Evolutionary conservation across 352 stramenopile species (phyloP).

Genomic region (Phytophthora constricta): DNA sequence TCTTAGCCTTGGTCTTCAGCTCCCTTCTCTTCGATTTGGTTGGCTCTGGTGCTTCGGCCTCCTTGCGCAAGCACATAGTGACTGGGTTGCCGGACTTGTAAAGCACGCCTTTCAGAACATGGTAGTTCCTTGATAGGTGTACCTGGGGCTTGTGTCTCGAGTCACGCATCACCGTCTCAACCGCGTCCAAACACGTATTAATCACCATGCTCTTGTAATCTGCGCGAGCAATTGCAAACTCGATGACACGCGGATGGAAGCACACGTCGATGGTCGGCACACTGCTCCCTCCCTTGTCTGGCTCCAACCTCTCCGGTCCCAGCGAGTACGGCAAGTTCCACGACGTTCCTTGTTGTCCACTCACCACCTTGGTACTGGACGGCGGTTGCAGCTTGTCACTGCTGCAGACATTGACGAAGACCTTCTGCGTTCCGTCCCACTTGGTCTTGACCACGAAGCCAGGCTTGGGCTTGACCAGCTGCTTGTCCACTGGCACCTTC

Average conservation of each 20-base stretch:
- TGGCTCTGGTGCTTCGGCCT: conserved; percentile 14
- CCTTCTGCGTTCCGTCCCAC: conserved; percentile 58
- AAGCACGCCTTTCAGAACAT: conserved; percentile 84
- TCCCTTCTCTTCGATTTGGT: conserved; percentile 5
- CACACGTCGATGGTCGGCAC: conserved; percentile 92
- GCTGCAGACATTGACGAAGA: conserved; percentile 95
- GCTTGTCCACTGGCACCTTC: conserved; percentile 87
- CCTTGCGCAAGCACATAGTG: conserved; percentile 71
- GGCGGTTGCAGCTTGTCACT: conserved; percentile 85
- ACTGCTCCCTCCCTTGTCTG: conserved; percentile 77
- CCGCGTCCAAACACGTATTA: conserved; percentile 84
- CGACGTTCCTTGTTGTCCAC: conserved; percentile 47
- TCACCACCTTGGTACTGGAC: conserved; percentile 51
- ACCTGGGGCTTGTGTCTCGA: conserved; percentile 31
- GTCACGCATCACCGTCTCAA: conserved; percentile 67
- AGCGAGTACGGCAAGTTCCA: conserved; percentile 94
- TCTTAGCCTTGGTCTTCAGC: background rate
- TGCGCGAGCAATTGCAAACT: conserved; percentile 56
- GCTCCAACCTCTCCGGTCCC: conserved; percentile 89
- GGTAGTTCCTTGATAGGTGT: conserved; percentile 58
- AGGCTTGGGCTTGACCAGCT: conserved; percentile 81
- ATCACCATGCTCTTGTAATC: conserved; percentile 90
- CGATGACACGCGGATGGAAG: conserved; percentile 89
- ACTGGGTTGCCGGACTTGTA: conserved; percentile 88
- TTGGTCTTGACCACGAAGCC: conserved; percentile 94